Evolutionary conservation across 495 filamentous ascomycete genomes (phyloP), one percentile per base, ranked within the genome.

Genomic region (Apiosordaria backusii): DNA sequence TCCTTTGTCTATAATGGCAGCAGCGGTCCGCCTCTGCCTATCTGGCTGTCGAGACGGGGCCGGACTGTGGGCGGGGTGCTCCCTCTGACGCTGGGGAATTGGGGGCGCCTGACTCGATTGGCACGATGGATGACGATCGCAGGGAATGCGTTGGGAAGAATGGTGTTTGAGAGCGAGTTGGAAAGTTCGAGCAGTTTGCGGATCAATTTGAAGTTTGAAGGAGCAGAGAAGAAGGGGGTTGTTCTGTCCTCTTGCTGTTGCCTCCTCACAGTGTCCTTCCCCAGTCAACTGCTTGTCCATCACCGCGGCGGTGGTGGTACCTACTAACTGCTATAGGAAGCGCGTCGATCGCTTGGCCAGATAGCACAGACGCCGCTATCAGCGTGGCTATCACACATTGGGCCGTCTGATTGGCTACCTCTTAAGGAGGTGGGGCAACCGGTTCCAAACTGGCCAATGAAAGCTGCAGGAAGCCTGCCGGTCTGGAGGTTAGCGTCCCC

Each of bases 331-430:
- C 19, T 35, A 40, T 50, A 29, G 16, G 18, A 5, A 25, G 25
- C 53, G 68, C 60, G 64, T 23, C 62, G 68, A 70, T 70, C 68
- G 60, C 53, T 64, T 40, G 62, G 63, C 45, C 50, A 21, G 40
- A 35, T 54, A 60, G 61, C 55, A 23, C 60, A 59, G 22, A 66
- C 54, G 66, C 57, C 52, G 62, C 57, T 65, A 62, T 63, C 64
- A 70, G 64, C 65, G 45, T 58, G 35, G 25, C 61, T 57, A 54
- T 57, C 61, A 59, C 18, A 22, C 45, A 54, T 60, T 29, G 4
- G 22, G 50, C 5, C 0, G 1, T 45, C 0, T 65, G 23, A 68
- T 72, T 72, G 72, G 72, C 68, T 74, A 65, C 67, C 67, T 23
- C 22, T 7, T 22, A 0, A 1, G 7, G 23, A 1, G 54, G 69